Evolutionary conservation across 352 stramenopile genomes (phyloP).

Genomic region (Phytophthora meadii): DNA sequence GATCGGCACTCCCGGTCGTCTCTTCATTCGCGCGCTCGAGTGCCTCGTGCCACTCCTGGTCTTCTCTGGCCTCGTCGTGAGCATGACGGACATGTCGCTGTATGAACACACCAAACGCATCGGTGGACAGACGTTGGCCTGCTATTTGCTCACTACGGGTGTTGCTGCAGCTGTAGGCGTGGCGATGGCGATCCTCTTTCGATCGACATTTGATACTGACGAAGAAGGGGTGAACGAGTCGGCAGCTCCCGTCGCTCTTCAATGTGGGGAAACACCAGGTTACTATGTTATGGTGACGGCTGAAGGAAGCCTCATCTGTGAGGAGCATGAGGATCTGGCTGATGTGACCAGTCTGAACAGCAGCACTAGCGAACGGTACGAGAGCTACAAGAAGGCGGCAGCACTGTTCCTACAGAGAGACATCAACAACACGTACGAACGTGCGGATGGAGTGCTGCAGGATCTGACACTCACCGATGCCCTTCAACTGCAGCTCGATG

Average conservation of each 20-base stretch:
- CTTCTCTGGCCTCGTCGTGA: conserved; percentile 53
- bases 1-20: conserved; percentile 44
- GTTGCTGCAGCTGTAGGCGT: conserved; percentile 40
- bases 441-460: conserved; percentile 4
- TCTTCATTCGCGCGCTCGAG: conserved; percentile 60
- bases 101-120: conserved; percentile 46
- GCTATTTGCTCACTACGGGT: conserved; percentile 47
- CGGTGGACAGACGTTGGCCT: conserved; percentile 31
- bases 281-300: conserved; percentile 30
- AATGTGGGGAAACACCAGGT: conserved; percentile 28
- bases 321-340: conserved; percentile 8
- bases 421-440: conserved; percentile 41
- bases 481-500: neutral
- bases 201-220: conserved; percentile 34
- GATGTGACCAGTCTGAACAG: conserved; percentile 25
- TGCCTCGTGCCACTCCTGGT: conserved; percentile 55
- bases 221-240: conserved; percentile 9
- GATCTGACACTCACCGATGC: conserved; percentile 2
- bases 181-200: conserved; percentile 44
- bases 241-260: conserved; percentile 22
- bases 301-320: conserved; percentile 21
- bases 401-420: conserved; percentile 41
- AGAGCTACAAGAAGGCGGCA: conserved; percentile 21
- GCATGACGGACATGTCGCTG: conserved; percentile 49
- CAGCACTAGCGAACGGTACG: conserved; percentile 34